Evolutionary conservation across 306 rosid species (phyloP).

Genomic region (Lathyrus aphaca): DNA sequence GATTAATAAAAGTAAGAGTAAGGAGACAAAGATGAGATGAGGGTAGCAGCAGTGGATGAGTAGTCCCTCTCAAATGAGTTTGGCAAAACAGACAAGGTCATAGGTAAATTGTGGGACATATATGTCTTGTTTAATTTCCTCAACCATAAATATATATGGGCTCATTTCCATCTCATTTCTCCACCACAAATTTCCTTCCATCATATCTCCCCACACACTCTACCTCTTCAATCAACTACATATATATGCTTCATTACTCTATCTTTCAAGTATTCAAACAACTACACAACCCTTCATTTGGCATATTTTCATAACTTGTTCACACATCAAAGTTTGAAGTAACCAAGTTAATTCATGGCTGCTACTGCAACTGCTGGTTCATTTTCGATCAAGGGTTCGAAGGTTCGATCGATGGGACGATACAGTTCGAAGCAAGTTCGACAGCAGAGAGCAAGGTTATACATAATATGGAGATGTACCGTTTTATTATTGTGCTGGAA

Average conservation of each 20-base stretch:
- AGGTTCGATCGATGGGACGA: constrained; percentile 59
- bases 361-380: constrained; percentile 45
- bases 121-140: constrained; percentile 30
- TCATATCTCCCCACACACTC: constrained; percentile 46
- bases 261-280: constrained; percentile 6
- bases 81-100: constrained; percentile 53
- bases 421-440: constrained; percentile 71
- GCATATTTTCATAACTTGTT: neutral
- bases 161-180: constrained; percentile 46
- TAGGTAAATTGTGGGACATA: constrained; percentile 44
- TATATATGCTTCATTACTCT: constrained; percentile 17
- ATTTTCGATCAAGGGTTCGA: constrained; percentile 58
- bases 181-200: constrained; percentile 60
- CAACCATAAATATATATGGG: constrained; percentile 39
- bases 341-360: constrained; percentile 42
- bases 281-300: constrained; percentile 14
- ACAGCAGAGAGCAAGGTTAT: constrained; percentile 83
- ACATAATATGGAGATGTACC: constrained; percentile 94
- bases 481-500: constrained; percentile 84
- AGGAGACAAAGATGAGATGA: constrained; percentile 50
- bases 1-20: neutral
- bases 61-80: constrained; percentile 56
- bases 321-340: constrained; percentile 22
- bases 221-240: constrained; percentile 28
- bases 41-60: constrained; percentile 47